Percentiles rank a stretch among this genome's conserved stretches.
Evolutionary conservation across 805 yeast genomes (phyloP).

Genomic region (Metschnikowia similis): DNA sequence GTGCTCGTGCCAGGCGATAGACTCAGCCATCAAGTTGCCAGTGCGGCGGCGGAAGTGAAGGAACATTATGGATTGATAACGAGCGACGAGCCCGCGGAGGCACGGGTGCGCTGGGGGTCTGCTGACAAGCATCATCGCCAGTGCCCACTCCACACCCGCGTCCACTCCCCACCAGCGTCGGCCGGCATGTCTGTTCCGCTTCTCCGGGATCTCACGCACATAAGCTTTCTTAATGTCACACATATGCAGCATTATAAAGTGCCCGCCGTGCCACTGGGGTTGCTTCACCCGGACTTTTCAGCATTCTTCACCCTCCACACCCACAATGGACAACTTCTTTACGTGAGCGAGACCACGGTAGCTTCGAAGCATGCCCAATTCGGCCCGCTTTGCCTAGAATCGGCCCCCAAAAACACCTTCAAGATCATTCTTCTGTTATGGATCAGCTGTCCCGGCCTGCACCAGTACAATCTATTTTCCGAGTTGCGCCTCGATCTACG

Average conservation of each 20-base stretch:
- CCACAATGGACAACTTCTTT: conserved; percentile 17
- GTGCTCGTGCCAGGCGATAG: background rate
- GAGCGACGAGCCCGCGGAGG: background rate
- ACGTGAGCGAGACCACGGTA: conserved; percentile 29
- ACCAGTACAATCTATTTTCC: background rate
- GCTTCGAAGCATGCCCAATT: conserved; percentile 25
- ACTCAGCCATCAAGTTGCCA: conserved; percentile 2
- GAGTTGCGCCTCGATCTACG: conserved; percentile 8
- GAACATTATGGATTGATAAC: background rate
- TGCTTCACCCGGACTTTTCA: background rate
- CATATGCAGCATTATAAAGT: background rate
- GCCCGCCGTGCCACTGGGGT: background rate
- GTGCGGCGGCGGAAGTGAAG: background rate
- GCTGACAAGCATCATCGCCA: background rate
- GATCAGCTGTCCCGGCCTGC: conserved; percentile 1
- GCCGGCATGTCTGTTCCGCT: conserved; percentile 1
- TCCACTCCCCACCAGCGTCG: background rate
- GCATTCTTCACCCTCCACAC: conserved; percentile 26
- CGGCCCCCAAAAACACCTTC: background rate
- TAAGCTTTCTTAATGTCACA: background rate
- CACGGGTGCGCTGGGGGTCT: background rate
- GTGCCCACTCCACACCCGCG: background rate
- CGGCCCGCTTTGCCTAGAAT: conserved; percentile 25
- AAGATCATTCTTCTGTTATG: conserved; percentile 6
- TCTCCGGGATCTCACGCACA: conserved; percentile 3